Conservation (phyloP, 1,139 yeast species). For the Entelexis paramagnoliae region DNA sequence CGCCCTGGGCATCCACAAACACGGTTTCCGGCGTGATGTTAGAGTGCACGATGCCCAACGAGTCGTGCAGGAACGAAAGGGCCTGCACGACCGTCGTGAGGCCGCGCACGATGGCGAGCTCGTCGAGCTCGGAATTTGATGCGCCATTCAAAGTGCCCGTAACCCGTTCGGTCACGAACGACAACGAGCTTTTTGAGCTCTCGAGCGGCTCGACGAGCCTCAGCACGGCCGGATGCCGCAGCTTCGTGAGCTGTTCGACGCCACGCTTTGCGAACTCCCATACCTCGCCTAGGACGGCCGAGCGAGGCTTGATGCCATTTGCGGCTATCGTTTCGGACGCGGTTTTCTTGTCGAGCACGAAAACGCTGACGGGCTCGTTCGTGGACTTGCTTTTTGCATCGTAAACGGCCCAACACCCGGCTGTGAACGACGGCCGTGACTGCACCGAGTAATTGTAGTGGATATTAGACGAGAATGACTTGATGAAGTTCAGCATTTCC, state of each 20-base stretch:
- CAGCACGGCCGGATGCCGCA: conserved; percentile 80
- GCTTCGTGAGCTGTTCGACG: conserved; percentile 60
- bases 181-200: conserved; percentile 64
- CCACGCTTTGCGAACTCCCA: conserved; percentile 44
- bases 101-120: conserved; percentile 74
- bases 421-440: conserved; percentile 58
- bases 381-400: conserved; percentile 62
- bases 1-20: conserved; percentile 72
- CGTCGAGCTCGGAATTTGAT: conserved; percentile 41
- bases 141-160: conserved; percentile 47
- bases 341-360: conserved; percentile 75
- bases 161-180: conserved; percentile 63
- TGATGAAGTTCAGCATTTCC: conserved; percentile 24
- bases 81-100: conserved; percentile 69
- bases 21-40: conserved; percentile 72
- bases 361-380: conserved; percentile 55
- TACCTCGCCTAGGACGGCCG: conserved; percentile 27
- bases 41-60: conserved; percentile 64
- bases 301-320: conserved; percentile 39
- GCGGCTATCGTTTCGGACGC: conserved; percentile 50
- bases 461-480: conserved; percentile 41
- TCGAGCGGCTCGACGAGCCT: conserved; percentile 80
- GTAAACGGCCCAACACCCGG: conserved; percentile 79
- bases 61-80: conserved; percentile 67
- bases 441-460: conserved; percentile 65